Evolutionary conservation across 2,329 filamentous ascomycete genomes (phyloP).

Genomic region (Aspergillus aculeatus): DNA sequence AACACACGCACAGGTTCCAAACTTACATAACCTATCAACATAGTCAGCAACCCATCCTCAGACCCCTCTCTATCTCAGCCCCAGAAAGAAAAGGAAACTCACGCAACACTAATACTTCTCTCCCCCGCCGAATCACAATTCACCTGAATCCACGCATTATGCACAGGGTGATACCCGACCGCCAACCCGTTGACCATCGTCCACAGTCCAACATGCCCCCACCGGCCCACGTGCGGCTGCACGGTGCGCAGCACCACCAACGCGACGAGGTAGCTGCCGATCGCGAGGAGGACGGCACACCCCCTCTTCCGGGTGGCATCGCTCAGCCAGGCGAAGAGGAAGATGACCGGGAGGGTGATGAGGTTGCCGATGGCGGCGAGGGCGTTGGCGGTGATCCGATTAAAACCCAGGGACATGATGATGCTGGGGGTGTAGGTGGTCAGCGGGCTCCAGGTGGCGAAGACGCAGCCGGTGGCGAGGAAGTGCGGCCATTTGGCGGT

Average conservation of each 20-base stretch:
- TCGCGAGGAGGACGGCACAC: slow-evolving; percentile 45
- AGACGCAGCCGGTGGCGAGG: slow-evolving; percentile 51
- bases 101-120: slow-evolving; percentile 52
- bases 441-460: slow-evolving; percentile 54
- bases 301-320: slow-evolving; percentile 49
- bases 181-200: slow-evolving; percentile 53
- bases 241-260: slow-evolving; percentile 44
- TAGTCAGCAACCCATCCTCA: not conserved
- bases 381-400: slow-evolving; percentile 48
- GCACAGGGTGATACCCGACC: slow-evolving; percentile 55
- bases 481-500: slow-evolving; percentile 52
- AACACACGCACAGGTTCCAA: not conserved
- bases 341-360: slow-evolving; percentile 49
- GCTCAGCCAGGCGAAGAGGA: slow-evolving; percentile 51
- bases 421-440: slow-evolving; percentile 51
- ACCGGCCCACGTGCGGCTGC: slow-evolving; percentile 48
- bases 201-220: slow-evolving; percentile 53
- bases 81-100: slow-evolving; percentile 17
- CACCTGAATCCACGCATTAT: slow-evolving; percentile 55
- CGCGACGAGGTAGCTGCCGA: slow-evolving; percentile 47
- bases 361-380: slow-evolving; percentile 45
- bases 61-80: not conserved
- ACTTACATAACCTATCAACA: slow-evolving; percentile 36
- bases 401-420: slow-evolving; percentile 45
- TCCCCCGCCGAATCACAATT: slow-evolving; percentile 51